Evolutionary conservation across 2,329 filamentous ascomycete genomes (phyloP), one percentile per base, ranked within the genome.

Genomic region (Microcera coccophila): DNA sequence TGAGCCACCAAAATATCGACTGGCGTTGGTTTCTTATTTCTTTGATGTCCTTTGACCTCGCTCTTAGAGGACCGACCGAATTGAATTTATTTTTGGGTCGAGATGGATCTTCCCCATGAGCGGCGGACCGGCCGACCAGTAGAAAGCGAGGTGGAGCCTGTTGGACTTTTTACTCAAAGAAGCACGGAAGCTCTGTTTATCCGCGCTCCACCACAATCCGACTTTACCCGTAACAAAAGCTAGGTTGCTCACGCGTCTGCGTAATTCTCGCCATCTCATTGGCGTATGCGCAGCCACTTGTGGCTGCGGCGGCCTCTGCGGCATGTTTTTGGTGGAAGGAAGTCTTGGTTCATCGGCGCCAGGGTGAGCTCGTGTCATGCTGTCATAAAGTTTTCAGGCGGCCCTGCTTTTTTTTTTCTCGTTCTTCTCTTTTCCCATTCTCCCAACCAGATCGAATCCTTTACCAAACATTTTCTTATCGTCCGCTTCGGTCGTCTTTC

Each of bases 331-430:
- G n/a, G n/a, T n/a, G n/a, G n/a, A n/a, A n/a, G n/a, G n/a, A n/a
- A n/a, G n/a, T n/a, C n/a, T n/a, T n/a, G n/a, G 29, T 26, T 29
- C 36, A 31, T 22, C n/a, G n/a, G 19, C 4, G 18, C 33, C 33
- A 35, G 33, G 7, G 22, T 26, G 15, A 16, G 49, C 46, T 47
- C 47, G 44, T 56, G 57, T 59, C 63, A 67, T 68, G 64, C 60
- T 65, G 67, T 69, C 65, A 67, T 68, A 62, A 67, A 64, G 53
- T 58, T 64, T 65, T 65, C 54, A n/a, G 53, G 48, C 44, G 36
- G 41, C 38, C 45, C 52, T 52, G 42, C 45, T 24, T 19, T 44
- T 48, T 47, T 45, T 55, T 55, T 24, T 19, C 44, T 48, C 46
- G 44, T 55, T 55, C 53, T 54, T 56, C 55, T 48, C 49, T 43